These are phyloP conservation scores for Hypoxylon intermedium DNA, from an alignment of 495 filamentous ascomycete species.

Conservation along the genomic window DNA sequence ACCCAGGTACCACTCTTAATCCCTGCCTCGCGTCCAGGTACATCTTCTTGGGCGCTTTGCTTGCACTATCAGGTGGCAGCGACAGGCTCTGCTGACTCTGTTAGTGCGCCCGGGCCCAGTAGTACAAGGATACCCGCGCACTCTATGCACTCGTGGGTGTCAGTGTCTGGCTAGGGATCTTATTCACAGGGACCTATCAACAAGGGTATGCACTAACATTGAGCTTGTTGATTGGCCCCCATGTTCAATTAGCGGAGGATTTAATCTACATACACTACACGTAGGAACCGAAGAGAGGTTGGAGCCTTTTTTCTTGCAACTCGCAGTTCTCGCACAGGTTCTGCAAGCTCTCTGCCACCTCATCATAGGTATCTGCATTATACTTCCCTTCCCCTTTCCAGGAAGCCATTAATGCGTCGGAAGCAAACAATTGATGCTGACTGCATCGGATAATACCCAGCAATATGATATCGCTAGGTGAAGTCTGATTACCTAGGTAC, in stretches of 20 bases:
- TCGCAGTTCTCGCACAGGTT: conserved; percentile 32
- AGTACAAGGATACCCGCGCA: conserved; percentile 22
- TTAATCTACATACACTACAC: conserved; percentile 37
- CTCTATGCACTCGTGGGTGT: conserved; percentile 25
- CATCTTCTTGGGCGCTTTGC: conserved; percentile 11
- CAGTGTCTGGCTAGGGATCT: conserved; percentile 29
- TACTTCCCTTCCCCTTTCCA: conserved; percentile 1
- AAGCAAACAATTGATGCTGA: background rate
- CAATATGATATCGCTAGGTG: background rate
- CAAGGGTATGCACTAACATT: conserved; percentile 17
- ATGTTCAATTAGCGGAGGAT: conserved; percentile 33
- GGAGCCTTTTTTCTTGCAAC: conserved; percentile 22
- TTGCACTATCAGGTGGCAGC: conserved; percentile 9
- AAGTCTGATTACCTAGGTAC: conserved; percentile 7
- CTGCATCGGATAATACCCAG: conserved; percentile 13
- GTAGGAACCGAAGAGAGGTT: no score
- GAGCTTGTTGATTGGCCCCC: conserved; percentile 24
- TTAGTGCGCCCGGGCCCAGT: conserved; percentile 18
- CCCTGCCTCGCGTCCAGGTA: conserved; percentile 16
- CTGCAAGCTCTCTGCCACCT: conserved; percentile 28
- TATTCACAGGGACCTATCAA: conserved; percentile 22
- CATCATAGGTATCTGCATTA: conserved; percentile 18
- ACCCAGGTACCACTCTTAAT: background rate
- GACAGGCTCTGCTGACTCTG: conserved; percentile 1
- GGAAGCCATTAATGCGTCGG: background rate